These are phyloP conservation scores for Pseudogymnoascus sp. DNA, from an alignment of 2,329 filamentous ascomycete species.

Conservation along the genomic window DNA sequence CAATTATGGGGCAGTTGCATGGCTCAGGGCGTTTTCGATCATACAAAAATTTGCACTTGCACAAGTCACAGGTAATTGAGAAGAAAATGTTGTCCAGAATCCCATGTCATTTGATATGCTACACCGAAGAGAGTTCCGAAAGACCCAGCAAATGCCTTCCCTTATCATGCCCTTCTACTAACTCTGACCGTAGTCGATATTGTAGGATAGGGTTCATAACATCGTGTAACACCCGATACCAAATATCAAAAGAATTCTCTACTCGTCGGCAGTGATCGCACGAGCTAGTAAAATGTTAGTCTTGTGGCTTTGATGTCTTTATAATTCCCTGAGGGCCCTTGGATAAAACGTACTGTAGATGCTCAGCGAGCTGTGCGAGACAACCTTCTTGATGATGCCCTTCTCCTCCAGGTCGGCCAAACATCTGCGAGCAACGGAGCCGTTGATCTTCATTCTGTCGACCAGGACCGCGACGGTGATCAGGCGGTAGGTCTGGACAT, in stretches of 20 bases:
- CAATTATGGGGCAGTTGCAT: neutral
- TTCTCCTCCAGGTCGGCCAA: conserved; percentile 92
- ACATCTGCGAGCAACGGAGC: conserved; percentile 84
- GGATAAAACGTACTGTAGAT: conserved; percentile 73
- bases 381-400: conserved; percentile 96
- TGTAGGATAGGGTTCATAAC: conserved; percentile 24
- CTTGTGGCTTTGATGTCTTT: conserved; percentile 13
- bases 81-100: neutral
- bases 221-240: conserved; percentile 21
- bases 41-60: neutral
- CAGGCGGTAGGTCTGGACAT: conserved; percentile 99
- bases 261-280: conserved; percentile 47
- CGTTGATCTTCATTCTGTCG: conserved; percentile 99
- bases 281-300: conserved; percentile 42
- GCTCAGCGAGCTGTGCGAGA: conserved; percentile 92
- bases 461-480: conserved; percentile 97
- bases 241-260: conserved; percentile 19
- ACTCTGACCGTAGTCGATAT: conserved; percentile 22
- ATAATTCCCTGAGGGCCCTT: neutral
- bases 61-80: neutral
- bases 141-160: conserved; percentile 26
- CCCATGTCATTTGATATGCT: conserved; percentile 27
- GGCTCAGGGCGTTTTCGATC: neutral
- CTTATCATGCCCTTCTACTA: conserved; percentile 22
- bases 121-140: conserved; percentile 27